Percentiles rank a stretch among this genome's conserved stretches.
Evolutionary conservation across 1,139 yeast species (phyloP).

Genomic region (Maudiozyma humilis): DNA sequence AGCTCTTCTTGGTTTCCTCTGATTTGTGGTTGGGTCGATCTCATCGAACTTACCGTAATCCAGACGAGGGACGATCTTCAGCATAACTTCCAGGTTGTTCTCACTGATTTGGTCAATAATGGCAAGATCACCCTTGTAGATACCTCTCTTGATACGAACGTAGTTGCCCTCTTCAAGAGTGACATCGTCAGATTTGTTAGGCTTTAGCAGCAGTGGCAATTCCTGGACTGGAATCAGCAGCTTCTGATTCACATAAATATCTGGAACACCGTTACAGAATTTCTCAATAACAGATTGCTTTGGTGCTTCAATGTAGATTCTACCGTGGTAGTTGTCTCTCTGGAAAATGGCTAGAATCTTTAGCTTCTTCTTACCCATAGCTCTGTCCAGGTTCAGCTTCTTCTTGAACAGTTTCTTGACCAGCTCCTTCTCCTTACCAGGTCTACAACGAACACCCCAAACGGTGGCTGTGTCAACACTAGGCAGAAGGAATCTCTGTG

Average conservation of each 20-base stretch:
- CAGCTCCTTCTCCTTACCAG: constrained; percentile 86
- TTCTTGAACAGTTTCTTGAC: constrained; percentile 79
- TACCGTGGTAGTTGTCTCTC: constrained; percentile 85
- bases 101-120: constrained; percentile 89
- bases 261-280: constrained; percentile 84
- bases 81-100: constrained; percentile 86
- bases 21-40: constrained; percentile 43
- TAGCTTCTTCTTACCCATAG: constrained; percentile 41
- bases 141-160: constrained; percentile 83
- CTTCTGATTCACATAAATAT: constrained; percentile 64
- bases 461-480: constrained; percentile 94
- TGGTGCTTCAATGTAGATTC: constrained; percentile 88
- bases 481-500: constrained; percentile 88
- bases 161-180: constrained; percentile 87
- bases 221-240: constrained; percentile 91
- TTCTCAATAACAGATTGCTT: constrained; percentile 86
- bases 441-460: constrained; percentile 91
- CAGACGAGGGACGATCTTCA: constrained; percentile 84
- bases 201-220: constrained; percentile 86
- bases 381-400: constrained; percentile 42
- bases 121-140: constrained; percentile 88
- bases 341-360: constrained; percentile 90
- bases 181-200: constrained; percentile 79
- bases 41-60: constrained; percentile 73
- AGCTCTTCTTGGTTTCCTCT: constrained; percentile 42